Evolutionary conservation across 2,329 filamentous ascomycete species (phyloP).

Genomic region (Hymenoscyphus infarciens): DNA sequence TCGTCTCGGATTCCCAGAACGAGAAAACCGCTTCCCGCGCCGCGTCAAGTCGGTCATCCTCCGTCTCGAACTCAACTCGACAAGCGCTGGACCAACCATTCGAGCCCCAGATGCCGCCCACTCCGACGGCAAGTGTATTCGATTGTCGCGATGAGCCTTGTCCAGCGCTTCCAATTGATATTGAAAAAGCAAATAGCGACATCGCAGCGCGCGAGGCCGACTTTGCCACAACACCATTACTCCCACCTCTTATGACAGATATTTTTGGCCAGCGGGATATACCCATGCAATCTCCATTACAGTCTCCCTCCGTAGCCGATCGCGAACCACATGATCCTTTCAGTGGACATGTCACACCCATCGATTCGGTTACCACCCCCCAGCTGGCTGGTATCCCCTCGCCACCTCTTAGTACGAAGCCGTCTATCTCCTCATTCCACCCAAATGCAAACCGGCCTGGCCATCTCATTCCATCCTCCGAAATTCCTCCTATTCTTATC

Average conservation of each 20-base stretch:
- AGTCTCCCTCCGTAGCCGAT: constrained; percentile 71
- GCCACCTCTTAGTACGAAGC: constrained; percentile 72
- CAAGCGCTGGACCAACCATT: constrained; percentile 41
- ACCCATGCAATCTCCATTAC: constrained; percentile 72
- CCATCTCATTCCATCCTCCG: constrained; percentile 47
- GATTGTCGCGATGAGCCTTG: constrained; percentile 51
- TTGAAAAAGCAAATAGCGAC: constrained; percentile 49
- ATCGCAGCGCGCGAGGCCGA: constrained; percentile 53
- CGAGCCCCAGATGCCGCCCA: constrained; percentile 55
- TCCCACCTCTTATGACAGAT: constrained; percentile 72
- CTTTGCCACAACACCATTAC: constrained; percentile 75
- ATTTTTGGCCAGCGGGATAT: constrained; percentile 46
- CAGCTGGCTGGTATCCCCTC: constrained; percentile 52
- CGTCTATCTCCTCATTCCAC: constrained; percentile 73
- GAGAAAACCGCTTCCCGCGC: constrained; percentile 47
- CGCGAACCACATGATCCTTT: constrained; percentile 38
- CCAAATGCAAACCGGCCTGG: constrained; percentile 39
- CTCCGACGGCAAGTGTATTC: constrained; percentile 61
- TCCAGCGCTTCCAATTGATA: constrained; percentile 46
- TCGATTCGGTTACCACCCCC: constrained; percentile 41
- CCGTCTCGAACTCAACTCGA: constrained; percentile 61
- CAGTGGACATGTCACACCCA: constrained; percentile 40
- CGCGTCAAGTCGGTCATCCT: constrained; percentile 74
- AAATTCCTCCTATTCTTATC: constrained; percentile 64
- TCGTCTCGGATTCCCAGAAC: constrained; percentile 25